These are phyloP conservation scores for Cercophora sp. DNA, from an alignment of 495 filamentous ascomycete species.

Conservation along the genomic window DNA sequence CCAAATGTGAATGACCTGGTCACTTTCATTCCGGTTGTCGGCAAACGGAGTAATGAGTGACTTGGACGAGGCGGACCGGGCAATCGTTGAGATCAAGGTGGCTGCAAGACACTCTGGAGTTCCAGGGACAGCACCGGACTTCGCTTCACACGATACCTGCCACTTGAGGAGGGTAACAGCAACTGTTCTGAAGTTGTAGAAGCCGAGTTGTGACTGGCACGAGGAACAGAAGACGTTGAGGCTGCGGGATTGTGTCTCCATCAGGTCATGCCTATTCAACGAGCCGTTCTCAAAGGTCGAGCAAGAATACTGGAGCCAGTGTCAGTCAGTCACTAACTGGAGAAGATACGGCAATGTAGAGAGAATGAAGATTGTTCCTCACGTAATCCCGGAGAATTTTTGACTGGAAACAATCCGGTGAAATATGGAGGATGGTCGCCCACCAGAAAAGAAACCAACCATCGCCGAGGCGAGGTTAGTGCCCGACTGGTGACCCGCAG, in stretches of 20 bases:
- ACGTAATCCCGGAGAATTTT: constrained; percentile 50
- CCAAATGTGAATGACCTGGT: constrained; percentile 52
- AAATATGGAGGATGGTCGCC: constrained; percentile 44
- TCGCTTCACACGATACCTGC: constrained; percentile 31
- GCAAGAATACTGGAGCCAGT: constrained; percentile 18
- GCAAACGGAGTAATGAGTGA: constrained; percentile 42
- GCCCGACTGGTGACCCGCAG: constrained; percentile 15
- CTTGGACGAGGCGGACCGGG: constrained; percentile 47
- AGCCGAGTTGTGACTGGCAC: constrained; percentile 43
- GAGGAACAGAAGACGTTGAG: constrained; percentile 39
- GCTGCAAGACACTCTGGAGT: constrained; percentile 45
- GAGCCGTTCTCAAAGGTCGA: constrained; percentile 20
- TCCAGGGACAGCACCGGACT: constrained; percentile 18
- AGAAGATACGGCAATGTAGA: not conserved
- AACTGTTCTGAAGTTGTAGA: constrained; percentile 46
- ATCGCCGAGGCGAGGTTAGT: constrained; percentile 24
- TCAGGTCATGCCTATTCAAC: constrained; percentile 13
- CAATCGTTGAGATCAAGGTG: constrained; percentile 42
- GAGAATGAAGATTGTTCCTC: constrained; percentile 54
- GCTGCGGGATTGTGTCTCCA: constrained; percentile 16
- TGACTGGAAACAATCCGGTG: constrained; percentile 45
- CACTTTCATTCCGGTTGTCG: not conserved
- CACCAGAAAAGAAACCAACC: constrained; percentile 29
- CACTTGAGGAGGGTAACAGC: constrained; percentile 38
- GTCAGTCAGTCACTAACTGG: constrained; percentile 28